A percentile compares a stretch with the other conserved stretches of the same genome.
phyloP scores from a whole-genome alignment of 2,329 filamentous ascomycete species.

The Cladorrhinum sp. region DNA sequence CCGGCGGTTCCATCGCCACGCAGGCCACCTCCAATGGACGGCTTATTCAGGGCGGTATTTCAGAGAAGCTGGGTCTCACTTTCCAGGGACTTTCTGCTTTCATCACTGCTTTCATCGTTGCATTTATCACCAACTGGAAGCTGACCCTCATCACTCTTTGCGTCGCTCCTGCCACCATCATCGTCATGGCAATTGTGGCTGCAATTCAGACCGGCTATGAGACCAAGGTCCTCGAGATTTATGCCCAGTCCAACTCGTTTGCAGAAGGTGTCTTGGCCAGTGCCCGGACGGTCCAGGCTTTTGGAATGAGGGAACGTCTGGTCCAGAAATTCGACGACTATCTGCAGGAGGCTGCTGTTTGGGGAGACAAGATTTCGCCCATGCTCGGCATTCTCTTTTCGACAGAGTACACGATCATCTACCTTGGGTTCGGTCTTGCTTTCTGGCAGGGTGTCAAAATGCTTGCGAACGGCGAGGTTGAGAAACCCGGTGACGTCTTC shows the following conservation, averaged over 20 bases:
- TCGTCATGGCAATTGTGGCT: constrained; percentile 39
- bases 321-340: constrained; percentile 41
- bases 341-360: constrained; percentile 38
- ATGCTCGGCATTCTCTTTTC: constrained; percentile 44
- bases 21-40: constrained; percentile 42
- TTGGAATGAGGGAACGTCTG: constrained; percentile 46
- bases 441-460: constrained; percentile 53
- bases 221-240: constrained; percentile 42
- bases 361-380: constrained; percentile 44
- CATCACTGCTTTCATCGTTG: constrained; percentile 35
- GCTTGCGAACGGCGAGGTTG: constrained; percentile 44
- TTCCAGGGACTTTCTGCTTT: constrained; percentile 36
- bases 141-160: constrained; percentile 42
- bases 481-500: constrained; percentile 44
- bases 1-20: constrained; percentile 38
- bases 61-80: constrained; percentile 36
- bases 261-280: constrained; percentile 50
- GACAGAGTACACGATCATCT: constrained; percentile 47
- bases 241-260: constrained; percentile 41
- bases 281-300: constrained; percentile 50
- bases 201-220: constrained; percentile 42
- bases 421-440: constrained; percentile 45
- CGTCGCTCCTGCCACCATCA: constrained; percentile 44
- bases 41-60: constrained; percentile 36
- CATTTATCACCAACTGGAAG: constrained; percentile 39